A percentile compares a stretch with the other conserved stretches of the same genome.
Conservation (phyloP, 257 asterid species). For the Salvia miltiorrhiza region DNA sequence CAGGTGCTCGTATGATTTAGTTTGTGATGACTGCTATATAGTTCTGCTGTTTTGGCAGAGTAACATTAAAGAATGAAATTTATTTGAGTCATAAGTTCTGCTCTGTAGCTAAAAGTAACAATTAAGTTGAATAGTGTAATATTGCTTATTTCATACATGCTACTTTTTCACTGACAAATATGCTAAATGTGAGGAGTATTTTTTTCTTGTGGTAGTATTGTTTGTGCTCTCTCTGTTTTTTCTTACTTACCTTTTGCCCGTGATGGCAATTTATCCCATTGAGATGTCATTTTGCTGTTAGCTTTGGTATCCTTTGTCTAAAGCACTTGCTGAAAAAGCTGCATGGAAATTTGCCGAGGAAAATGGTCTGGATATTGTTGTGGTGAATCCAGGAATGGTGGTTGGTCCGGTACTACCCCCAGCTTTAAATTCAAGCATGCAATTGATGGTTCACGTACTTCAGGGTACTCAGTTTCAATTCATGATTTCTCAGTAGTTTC, state of each 20-base stretch:
- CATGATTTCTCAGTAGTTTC: background rate
- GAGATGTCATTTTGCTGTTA: constrained; percentile 25
- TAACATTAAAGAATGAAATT: background rate
- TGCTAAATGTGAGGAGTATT: background rate
- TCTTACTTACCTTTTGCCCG: background rate
- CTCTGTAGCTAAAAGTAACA: too few species aligned
- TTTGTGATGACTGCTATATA: background rate
- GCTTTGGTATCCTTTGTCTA: constrained; percentile 88
- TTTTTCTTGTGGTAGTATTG: background rate
- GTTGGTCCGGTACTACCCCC: constrained; percentile 89
- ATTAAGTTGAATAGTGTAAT: background rate
- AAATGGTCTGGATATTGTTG: constrained; percentile 71
- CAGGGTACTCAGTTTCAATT: constrained; percentile 49
- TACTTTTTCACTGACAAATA: background rate
- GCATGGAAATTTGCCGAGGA: constrained; percentile 86
- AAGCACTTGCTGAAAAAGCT: constrained; percentile 82
- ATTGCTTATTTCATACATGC: background rate
- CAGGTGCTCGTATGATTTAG: background rate
- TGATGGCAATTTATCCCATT: background rate
- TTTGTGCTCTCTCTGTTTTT: background rate
- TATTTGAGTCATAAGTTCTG: background rate
- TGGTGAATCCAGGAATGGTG: constrained; percentile 84
- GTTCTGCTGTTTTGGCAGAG: background rate
- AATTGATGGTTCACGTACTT: constrained; percentile 60
- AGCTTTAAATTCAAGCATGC: constrained; percentile 70